A percentile compares a stretch with the other conserved stretches of the same genome.
These are phyloP conservation scores for Plasmodium coatneyi DNA, from an alignment of 169 alveolate genomes.

Conservation along the genomic window DNA sequence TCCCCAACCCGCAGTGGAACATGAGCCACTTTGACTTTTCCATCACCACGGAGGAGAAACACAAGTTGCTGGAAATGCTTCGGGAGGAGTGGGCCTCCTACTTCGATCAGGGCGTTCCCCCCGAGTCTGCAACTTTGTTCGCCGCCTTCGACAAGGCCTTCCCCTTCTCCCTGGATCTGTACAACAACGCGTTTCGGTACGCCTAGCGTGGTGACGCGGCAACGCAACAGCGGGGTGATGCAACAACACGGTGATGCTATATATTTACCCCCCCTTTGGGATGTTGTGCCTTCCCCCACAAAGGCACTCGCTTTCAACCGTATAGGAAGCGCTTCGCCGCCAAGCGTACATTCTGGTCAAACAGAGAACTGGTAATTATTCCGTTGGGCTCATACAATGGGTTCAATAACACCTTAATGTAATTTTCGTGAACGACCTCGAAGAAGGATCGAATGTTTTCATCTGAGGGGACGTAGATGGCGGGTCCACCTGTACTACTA, in stretches of 20 bases:
- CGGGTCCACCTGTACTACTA: constrained; percentile 21
- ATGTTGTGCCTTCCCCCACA: too few relatives aligned
- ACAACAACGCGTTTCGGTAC: constrained; percentile 14
- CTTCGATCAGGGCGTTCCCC: neutral
- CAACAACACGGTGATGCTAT: neutral
- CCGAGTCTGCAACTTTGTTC: neutral
- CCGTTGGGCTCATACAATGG: constrained; percentile 82
- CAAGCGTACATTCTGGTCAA: constrained; percentile 66
- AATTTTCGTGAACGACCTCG: constrained; percentile 88
- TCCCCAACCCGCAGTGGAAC: constrained; percentile 37
- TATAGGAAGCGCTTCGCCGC: constrained; percentile 52
- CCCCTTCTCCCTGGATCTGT: constrained; percentile 27
- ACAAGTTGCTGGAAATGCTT: constrained; percentile 31
- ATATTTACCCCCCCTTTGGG: too few relatives aligned
- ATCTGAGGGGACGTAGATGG: constrained; percentile 80
- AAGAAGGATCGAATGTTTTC: constrained; percentile 87
- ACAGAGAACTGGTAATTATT: constrained; percentile 77
- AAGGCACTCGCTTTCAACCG: too few relatives aligned
- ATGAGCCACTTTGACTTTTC: constrained; percentile 13
- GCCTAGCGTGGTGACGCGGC: neutral
- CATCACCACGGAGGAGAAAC: constrained; percentile 13
- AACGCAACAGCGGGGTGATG: neutral
- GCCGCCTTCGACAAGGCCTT: constrained; percentile 5
- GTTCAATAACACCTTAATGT: constrained; percentile 82
- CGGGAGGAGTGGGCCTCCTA: neutral